phyloP scores from a whole-genome alignment of 2,329 filamentous ascomycete species.

The Phoma herbarum region DNA sequence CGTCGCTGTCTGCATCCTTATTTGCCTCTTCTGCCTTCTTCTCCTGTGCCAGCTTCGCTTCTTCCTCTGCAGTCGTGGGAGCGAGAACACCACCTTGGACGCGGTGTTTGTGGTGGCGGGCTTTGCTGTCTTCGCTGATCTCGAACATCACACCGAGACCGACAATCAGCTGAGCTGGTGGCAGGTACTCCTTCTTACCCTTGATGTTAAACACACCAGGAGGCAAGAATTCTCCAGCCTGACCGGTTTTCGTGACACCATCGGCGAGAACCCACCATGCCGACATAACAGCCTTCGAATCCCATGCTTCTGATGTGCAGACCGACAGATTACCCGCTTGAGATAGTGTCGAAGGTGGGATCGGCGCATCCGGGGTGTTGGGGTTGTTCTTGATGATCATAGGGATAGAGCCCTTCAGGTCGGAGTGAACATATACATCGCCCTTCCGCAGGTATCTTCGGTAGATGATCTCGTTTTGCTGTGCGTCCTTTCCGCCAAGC shows the following conservation, averaged over 20 bases:
- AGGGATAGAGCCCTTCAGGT: slow-evolving; percentile 82
- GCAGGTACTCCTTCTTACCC: slow-evolving; percentile 90
- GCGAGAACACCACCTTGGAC: slow-evolving; percentile 54
- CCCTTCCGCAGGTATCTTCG: slow-evolving; percentile 84
- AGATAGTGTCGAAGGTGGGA: slow-evolving; percentile 88
- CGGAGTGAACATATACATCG: slow-evolving; percentile 91
- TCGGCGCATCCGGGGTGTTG: slow-evolving; percentile 79
- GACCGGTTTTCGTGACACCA: slow-evolving; percentile 86
- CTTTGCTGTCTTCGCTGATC: slow-evolving; percentile 87
- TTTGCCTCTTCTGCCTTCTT: slow-evolving; percentile 26
- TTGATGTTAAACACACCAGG: slow-evolving; percentile 81
- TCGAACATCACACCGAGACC: slow-evolving; percentile 89
- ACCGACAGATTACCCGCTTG: slow-evolving; percentile 89
- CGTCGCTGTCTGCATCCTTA: slow-evolving; percentile 46
- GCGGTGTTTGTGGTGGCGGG: slow-evolving; percentile 79
- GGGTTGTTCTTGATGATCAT: slow-evolving; percentile 91
- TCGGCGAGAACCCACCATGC: slow-evolving; percentile 95
- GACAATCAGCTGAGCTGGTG: slow-evolving; percentile 85
- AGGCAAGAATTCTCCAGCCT: slow-evolving; percentile 80
- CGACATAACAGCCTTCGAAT: slow-evolving; percentile 93
- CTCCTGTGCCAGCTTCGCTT: slow-evolving; percentile 27
- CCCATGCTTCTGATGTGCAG: slow-evolving; percentile 89
- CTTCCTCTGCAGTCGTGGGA: slow-evolving; percentile 33
- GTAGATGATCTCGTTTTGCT: slow-evolving; percentile 94
- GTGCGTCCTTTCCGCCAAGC: slow-evolving; percentile 84